phyloP scores from a whole-genome alignment of 192 early-diverging fungal species.

The Endogone sp. region DNA sequence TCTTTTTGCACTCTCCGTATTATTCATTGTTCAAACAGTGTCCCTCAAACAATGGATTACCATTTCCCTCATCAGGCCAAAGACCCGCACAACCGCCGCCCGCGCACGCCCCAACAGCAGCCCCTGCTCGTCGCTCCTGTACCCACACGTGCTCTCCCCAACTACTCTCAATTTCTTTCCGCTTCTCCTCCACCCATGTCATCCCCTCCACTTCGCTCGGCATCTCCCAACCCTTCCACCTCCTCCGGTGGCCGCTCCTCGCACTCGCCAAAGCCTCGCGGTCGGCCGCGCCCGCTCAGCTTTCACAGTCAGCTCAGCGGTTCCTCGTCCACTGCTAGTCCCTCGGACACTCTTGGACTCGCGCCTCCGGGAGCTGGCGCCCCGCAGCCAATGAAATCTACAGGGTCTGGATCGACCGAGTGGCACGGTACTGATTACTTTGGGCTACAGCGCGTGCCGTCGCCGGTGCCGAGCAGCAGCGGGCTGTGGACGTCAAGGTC shows the following conservation, averaged over 20 bases:
- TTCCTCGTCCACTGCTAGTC: no score
- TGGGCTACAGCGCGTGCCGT: not conserved
- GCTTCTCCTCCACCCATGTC: not conserved
- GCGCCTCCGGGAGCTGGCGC: no score
- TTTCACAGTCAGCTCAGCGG: not conserved
- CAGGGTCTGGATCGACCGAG: not conserved
- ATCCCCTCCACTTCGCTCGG: not conserved
- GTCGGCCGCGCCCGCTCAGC: not conserved
- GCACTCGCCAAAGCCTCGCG: not conserved
- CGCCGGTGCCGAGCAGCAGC: not conserved
- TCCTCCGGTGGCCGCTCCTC: not conserved
- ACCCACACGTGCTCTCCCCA: not conserved
- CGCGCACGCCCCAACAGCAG: not conserved
- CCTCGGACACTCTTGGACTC: not conserved
- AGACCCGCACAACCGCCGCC: not conserved
- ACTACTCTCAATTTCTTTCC: not conserved
- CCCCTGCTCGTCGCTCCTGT: not conserved
- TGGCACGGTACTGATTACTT: not conserved
- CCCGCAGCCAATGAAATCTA: not conserved
- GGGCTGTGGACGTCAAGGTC: not conserved
- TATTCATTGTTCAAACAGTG: no score
- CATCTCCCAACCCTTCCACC: not conserved
- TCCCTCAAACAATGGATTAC: not conserved
- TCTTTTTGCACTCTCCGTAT: no score
- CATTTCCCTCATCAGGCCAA: not conserved